Conservation (phyloP, 2,329 filamentous ascomycete species). For the Stachybotrys echinatus region DNA sequence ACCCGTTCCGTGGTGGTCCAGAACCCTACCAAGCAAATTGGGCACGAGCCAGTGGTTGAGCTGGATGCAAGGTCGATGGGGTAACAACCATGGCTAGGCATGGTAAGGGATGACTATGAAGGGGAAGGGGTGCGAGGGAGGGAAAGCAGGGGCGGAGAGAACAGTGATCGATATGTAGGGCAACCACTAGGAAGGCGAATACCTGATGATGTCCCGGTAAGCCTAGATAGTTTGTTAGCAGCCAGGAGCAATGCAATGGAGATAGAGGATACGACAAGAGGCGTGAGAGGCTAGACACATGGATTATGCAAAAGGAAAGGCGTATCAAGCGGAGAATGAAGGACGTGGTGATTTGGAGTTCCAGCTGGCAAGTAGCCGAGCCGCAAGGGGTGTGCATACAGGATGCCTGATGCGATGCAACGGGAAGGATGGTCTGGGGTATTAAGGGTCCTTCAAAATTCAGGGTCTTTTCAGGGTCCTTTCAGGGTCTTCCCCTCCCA, state of each 20-base stretch:
- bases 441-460: background rate
- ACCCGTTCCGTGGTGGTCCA: too few species aligned
- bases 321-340: background rate
- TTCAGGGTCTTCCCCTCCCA: too few species aligned
- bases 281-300: background rate
- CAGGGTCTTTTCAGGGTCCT: background rate
- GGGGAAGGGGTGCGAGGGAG: background rate
- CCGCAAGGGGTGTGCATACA: background rate
- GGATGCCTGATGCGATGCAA: constrained; percentile 2
- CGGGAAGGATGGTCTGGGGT: background rate
- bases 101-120: too few species aligned
- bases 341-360: background rate
- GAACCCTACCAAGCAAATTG: too few species aligned
- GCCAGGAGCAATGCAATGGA: background rate
- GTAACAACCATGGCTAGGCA: too few species aligned
- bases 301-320: background rate
- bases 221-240: constrained; percentile 22
- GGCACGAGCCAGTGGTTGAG: too few species aligned
- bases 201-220: constrained; percentile 30
- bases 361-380: background rate
- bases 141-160: background rate
- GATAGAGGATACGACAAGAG: background rate
- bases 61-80: too few species aligned
- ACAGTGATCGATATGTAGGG: too few species aligned
- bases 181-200: too few species aligned